Conservation (phyloP, 192 early-diverging fungal genomes). For the Phycomyces nitens region DNA sequence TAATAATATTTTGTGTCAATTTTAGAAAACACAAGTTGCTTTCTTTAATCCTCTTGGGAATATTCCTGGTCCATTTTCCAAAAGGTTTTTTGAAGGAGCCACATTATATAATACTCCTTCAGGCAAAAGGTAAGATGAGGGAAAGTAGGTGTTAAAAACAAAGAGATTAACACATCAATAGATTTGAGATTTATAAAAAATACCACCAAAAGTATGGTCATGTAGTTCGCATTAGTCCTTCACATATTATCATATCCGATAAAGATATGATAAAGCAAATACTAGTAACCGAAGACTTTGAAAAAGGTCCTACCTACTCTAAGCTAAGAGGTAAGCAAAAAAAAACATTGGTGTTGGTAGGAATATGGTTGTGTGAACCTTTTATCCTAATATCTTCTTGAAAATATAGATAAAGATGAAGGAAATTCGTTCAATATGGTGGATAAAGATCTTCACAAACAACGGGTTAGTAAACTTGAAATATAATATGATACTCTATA, state of each 20-base stretch:
- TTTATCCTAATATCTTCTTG: too few relatives aligned
- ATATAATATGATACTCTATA: too few relatives aligned
- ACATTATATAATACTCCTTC: too few relatives aligned
- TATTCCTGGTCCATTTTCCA: conserved; percentile 22
- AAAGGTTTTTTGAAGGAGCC: conserved; percentile 1
- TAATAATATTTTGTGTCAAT: not conserved
- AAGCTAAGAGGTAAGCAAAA: conserved; percentile 14
- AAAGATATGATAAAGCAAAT: conserved; percentile 37
- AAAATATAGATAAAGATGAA: too few relatives aligned
- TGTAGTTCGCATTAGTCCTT: conserved; percentile 22
- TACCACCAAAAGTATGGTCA: conserved; percentile 31
- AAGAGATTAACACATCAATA: not conserved
- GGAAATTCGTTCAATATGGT: conserved; percentile 31
- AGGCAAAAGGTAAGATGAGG: conserved; percentile 2
- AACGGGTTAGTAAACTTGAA: conserved; percentile 13
- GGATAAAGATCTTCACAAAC: conserved; percentile 35
- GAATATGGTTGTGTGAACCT: too few relatives aligned
- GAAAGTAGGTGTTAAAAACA: too few relatives aligned
- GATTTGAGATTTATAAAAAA: not conserved
- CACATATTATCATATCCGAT: conserved; percentile 19
- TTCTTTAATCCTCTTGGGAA: conserved; percentile 29
- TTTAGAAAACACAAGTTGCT: conserved; percentile 13
- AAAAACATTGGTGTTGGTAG: too few relatives aligned
- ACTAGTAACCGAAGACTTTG: conserved; percentile 24
- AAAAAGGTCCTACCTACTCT: conserved; percentile 22